These are phyloP conservation scores for Citrullus amarus DNA, from an alignment of 306 rosid genomes.

Conservation along the genomic window DNA sequence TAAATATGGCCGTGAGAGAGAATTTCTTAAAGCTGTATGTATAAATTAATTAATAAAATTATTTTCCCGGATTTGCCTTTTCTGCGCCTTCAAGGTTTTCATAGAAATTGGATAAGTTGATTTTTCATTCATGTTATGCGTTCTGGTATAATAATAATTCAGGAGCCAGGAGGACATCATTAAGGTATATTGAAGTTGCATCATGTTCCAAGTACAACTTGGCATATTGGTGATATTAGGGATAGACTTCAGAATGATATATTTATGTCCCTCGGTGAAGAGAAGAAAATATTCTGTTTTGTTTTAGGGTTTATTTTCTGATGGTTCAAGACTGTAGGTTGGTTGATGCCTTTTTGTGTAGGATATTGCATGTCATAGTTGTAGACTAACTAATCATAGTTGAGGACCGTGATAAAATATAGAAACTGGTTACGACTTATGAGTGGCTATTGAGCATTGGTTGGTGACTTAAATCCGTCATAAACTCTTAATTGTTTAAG, in stretches of 20 bases:
- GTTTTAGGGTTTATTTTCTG: background rate
- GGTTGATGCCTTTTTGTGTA: background rate
- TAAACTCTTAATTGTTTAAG: background rate
- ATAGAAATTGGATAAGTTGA: background rate
- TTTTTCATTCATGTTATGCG: background rate
- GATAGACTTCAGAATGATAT: background rate
- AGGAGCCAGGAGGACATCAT: background rate
- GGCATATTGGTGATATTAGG: background rate
- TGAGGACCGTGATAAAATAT: background rate
- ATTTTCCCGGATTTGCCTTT: background rate
- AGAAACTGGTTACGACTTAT: background rate
- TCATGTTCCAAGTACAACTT: background rate
- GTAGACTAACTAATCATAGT: background rate
- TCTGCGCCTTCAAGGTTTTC: background rate
- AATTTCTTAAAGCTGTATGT: slow-evolving; percentile 87
- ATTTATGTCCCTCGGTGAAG: background rate
- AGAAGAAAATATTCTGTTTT: background rate
- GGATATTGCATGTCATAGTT: background rate
- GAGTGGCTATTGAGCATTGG: background rate
- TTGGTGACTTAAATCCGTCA: background rate
- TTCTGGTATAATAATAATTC: background rate
- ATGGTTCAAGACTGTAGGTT: background rate
- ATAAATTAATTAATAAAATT: background rate
- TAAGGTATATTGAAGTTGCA: background rate
- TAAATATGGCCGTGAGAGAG: slow-evolving; percentile 73